These are phyloP conservation scores for Vicia faba DNA, from an alignment of 306 rosid genomes.

Conservation along the genomic window DNA sequence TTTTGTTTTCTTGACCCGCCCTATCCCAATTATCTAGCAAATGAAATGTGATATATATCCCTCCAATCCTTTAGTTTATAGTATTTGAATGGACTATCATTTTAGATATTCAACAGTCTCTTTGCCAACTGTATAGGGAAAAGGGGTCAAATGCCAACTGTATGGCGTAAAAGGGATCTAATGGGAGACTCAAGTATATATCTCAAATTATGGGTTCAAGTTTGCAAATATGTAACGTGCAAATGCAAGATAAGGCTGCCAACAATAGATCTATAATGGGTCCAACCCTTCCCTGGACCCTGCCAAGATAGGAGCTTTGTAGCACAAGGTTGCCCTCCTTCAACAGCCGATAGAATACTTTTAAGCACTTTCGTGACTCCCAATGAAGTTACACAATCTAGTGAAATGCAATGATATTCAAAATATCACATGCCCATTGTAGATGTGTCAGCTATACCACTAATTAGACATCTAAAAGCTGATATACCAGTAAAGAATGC, in stretches of 20 bases:
- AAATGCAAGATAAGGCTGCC: slow-evolving; percentile 3
- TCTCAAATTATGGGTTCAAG: too few species aligned
- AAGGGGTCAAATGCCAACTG: too few species aligned
- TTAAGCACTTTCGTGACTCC: slow-evolving; percentile 3
- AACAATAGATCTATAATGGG: slow-evolving; percentile 4
- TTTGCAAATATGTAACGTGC: too few species aligned
- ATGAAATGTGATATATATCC: too few species aligned
- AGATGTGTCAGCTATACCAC: not conserved
- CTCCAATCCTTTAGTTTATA: too few species aligned
- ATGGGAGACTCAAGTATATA: too few species aligned
- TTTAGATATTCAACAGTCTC: too few species aligned
- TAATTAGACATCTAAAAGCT: slow-evolving; percentile 3
- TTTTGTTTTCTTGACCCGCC: slow-evolving; percentile 1
- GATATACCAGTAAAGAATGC: slow-evolving; percentile 7
- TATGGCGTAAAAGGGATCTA: too few species aligned
- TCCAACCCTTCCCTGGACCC: not conserved
- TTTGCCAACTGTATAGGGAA: too few species aligned
- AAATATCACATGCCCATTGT: not conserved
- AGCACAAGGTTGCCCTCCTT: slow-evolving; percentile 6
- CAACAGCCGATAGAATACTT: slow-evolving; percentile 3
- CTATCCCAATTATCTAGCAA: too few species aligned
- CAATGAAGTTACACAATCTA: not conserved
- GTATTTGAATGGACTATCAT: too few species aligned
- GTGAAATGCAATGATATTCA: slow-evolving; percentile 19
- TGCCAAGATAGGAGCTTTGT: not conserved